These are phyloP conservation scores for Leccinum truebloodii DNA, from an alignment of 768 basidiomycete genomes.

Conservation along the genomic window DNA sequence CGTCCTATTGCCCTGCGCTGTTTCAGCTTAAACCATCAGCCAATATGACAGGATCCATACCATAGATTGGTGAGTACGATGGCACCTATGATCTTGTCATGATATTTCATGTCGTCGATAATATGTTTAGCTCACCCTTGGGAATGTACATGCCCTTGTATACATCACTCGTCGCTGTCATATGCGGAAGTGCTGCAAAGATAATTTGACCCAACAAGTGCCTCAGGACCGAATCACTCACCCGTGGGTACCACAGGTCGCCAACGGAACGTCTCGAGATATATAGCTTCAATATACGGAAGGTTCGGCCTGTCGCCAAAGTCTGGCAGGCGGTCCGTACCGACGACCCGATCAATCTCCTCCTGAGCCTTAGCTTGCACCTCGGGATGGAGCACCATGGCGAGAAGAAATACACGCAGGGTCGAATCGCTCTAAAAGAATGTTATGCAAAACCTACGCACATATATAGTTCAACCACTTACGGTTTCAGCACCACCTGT, in stretches of 20 bases:
- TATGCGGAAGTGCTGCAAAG: constrained; percentile 24
- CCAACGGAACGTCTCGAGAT: constrained; percentile 36
- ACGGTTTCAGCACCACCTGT: constrained; percentile 32
- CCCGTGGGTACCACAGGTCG: constrained; percentile 30
- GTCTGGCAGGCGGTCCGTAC: constrained; percentile 30
- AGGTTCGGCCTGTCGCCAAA: constrained; percentile 29
- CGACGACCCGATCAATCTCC: constrained; percentile 35
- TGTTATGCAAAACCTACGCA: neutral
- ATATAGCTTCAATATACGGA: constrained; percentile 34
- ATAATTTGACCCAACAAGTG: neutral
- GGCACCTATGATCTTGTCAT: constrained; percentile 10
- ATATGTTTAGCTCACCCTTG: constrained; percentile 19
- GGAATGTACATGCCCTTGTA: constrained; percentile 34
- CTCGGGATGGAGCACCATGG: constrained; percentile 36
- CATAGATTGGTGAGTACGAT: constrained; percentile 29
- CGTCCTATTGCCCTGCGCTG: constrained; percentile 45
- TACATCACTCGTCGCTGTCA: constrained; percentile 25
- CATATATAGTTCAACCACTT: neutral
- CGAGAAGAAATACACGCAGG: constrained; percentile 32
- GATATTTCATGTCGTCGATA: neutral
- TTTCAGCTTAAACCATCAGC: neutral
- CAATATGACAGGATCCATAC: constrained; percentile 9
- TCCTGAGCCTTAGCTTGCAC: constrained; percentile 32
- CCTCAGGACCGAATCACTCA: constrained; percentile 12
- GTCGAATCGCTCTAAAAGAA: constrained; percentile 14